These are phyloP conservation scores for Fusarium sp. DNA, from an alignment of 2,329 filamentous ascomycete species.

Conservation along the genomic window DNA sequence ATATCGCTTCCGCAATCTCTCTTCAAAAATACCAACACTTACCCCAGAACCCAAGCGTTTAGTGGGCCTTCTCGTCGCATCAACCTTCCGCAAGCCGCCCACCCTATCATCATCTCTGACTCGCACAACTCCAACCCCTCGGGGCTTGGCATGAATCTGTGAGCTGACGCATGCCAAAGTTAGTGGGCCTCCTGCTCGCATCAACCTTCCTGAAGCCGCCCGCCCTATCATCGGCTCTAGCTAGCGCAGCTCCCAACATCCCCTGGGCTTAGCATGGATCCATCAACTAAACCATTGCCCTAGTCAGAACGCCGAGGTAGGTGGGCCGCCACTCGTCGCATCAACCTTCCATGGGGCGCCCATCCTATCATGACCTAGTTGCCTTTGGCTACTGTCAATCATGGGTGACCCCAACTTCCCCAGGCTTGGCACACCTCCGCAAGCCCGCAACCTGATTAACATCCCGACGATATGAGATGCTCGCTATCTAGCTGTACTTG, in stretches of 20 bases:
- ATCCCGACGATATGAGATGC: neutral
- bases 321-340: neutral
- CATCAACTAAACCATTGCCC: neutral
- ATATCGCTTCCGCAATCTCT: neutral
- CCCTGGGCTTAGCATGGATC: neutral
- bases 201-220: neutral
- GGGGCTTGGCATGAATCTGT: neutral
- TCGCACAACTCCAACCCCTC: neutral
- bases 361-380: neutral
- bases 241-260: neutral
- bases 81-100: neutral
- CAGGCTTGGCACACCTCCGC: neutral
- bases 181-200: neutral
- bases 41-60: neutral
- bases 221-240: neutral
- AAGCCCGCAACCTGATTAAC: neutral
- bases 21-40: neutral
- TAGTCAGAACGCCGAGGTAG: neutral
- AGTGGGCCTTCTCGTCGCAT: neutral
- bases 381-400: neutral
- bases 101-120: neutral
- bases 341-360: neutral
- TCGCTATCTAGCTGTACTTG: neutral
- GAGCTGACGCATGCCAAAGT: neutral
- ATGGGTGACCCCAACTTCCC: neutral